A percentile compares a stretch with the other conserved stretches of the same genome.
phyloP scores from a whole-genome alignment of 805 yeast species.

The Wickerhamiella australiensis region DNA sequence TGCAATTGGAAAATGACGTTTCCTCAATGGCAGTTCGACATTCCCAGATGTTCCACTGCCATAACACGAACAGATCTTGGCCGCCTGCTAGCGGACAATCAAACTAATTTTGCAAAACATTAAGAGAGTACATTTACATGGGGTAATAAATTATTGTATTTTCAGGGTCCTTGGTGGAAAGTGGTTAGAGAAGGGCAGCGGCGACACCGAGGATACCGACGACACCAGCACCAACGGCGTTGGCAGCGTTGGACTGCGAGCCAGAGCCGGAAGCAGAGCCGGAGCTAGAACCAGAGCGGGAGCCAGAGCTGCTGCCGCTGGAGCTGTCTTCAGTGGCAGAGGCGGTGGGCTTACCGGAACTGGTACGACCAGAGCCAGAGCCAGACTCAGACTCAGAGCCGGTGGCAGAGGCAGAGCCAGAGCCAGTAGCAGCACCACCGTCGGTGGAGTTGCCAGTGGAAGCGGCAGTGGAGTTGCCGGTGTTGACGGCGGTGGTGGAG shows the following conservation, averaged over 20 bases:
- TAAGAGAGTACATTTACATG: background rate
- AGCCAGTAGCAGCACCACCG: background rate
- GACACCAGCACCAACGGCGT: conserved; percentile 6
- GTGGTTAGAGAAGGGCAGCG: conserved; percentile 11
- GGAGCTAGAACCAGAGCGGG: conserved; percentile 12
- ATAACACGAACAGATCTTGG: no score
- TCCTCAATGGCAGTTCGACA: no score
- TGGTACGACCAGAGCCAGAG: conserved; percentile 9
- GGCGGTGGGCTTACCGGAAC: background rate
- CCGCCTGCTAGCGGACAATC: no score
- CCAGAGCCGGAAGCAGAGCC: conserved; percentile 8
- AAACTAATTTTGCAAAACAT: background rate
- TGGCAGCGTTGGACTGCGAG: conserved; percentile 10
- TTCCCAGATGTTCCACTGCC: no score
- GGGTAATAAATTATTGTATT: conserved; percentile 1
- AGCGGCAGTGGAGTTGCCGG: conserved; percentile 6
- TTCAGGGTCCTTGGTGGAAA: background rate
- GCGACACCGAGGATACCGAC: conserved; percentile 9
- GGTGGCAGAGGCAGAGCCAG: conserved; percentile 7
- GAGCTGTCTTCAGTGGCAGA: conserved; percentile 9
- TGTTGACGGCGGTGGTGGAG: background rate
- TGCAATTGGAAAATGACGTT: no score
- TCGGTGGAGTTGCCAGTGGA: background rate
- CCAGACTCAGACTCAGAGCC: conserved; percentile 7
- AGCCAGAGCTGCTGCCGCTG: conserved; percentile 11